phyloP scores from a whole-genome alignment of 257 asterid genomes.

The Salvia splendens region DNA sequence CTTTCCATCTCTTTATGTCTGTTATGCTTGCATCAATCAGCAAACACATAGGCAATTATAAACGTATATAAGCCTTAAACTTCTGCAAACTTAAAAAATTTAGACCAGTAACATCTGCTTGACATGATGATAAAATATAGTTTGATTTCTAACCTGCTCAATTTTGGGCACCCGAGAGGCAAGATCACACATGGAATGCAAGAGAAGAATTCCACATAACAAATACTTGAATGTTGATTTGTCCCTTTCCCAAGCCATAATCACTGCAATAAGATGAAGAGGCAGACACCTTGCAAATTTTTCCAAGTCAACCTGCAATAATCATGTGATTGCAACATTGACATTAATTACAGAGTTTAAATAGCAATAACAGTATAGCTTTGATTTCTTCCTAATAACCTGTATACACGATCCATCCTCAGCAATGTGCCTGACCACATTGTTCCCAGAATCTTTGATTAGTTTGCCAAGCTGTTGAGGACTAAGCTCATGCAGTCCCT shows the following conservation, averaged over 20 bases:
- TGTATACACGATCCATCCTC: constrained; percentile 67
- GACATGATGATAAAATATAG: constrained; percentile 13
- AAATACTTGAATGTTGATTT: constrained; percentile 70
- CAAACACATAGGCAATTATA: constrained; percentile 12
- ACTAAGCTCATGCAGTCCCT: constrained; percentile 76
- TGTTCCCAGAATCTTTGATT: constrained; percentile 76
- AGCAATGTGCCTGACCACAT: constrained; percentile 49
- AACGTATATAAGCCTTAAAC: background rate
- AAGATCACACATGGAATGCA: constrained; percentile 87
- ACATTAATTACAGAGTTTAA: background rate
- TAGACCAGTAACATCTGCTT: constrained; percentile 8
- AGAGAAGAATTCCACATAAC: constrained; percentile 84
- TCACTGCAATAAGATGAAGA: constrained; percentile 83
- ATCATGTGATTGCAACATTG: constrained; percentile 27
- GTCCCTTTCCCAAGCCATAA: constrained; percentile 77
- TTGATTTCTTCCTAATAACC: constrained; percentile 46
- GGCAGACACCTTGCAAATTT: constrained; percentile 81
- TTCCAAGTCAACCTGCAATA: constrained; percentile 76
- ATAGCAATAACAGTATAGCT: constrained; percentile 13
- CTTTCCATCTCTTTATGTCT: background rate
- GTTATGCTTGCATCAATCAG: background rate
- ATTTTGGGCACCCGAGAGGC: constrained; percentile 84
- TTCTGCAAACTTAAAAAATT: constrained; percentile 6
- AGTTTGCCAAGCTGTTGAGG: constrained; percentile 79
- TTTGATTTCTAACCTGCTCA: constrained; percentile 65